Conservation (phyloP, 192 early-diverging fungal species). For the Neocallimastix lanati region DNA sequence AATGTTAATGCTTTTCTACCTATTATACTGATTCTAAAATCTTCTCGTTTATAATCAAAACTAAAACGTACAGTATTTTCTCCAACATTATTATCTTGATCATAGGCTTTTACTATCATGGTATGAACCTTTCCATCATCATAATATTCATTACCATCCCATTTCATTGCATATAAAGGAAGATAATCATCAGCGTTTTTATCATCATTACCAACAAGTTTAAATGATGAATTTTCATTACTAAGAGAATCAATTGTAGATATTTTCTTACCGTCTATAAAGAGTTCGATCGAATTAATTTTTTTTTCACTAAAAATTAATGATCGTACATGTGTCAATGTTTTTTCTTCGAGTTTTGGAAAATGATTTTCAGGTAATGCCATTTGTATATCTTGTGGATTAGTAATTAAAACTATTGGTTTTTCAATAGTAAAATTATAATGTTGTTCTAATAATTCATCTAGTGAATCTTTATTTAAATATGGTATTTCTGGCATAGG, state of each 20-base stretch:
- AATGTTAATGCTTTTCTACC: background rate
- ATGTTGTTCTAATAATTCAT: background rate
- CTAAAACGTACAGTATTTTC: background rate
- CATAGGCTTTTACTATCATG: constrained; percentile 38
- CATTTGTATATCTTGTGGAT: constrained; percentile 72
- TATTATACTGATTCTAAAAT: background rate
- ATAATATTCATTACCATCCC: constrained; percentile 43
- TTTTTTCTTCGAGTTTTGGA: constrained; percentile 36
- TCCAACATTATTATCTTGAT: constrained; percentile 27
- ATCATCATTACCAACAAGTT: background rate
- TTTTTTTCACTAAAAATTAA: constrained; percentile 36
- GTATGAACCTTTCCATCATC: constrained; percentile 45
- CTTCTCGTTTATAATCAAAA: background rate
- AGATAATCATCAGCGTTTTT: constrained; percentile 20
- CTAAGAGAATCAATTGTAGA: constrained; percentile 17
- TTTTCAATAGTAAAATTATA: background rate
- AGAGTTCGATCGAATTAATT: constrained; percentile 15
- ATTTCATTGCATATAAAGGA: constrained; percentile 53
- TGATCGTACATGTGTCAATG: constrained; percentile 59
- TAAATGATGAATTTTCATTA: constrained; percentile 1
- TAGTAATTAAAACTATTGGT: constrained; percentile 69
- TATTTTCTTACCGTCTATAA: constrained; percentile 27
- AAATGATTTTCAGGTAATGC: constrained; percentile 45
- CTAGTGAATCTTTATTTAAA: constrained; percentile 1
- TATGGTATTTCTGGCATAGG: constrained; percentile 41